Evolutionary conservation across 2,329 filamentous ascomycete species (phyloP), one percentile per base, ranked within the genome.

Genomic region (Chaetomium strumarium): DNA sequence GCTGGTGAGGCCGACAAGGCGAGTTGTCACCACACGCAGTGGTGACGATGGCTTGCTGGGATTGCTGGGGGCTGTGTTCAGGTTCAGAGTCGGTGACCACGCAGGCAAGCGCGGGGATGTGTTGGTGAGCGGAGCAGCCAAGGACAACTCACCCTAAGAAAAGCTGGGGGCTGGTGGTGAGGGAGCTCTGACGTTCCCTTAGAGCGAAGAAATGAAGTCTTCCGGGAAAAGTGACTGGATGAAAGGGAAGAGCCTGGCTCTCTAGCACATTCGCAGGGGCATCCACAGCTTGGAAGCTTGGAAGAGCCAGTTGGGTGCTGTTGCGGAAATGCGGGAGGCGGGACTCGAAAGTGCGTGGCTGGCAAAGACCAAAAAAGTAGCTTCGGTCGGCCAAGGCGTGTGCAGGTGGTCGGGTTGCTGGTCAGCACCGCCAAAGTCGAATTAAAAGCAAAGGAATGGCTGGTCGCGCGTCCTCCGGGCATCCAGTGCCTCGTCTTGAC

Each of bases 1-100:
- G 62, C 65, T 63, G 64, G 63, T 63, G 62, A 67, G 59, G 70
- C 66, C 65, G 72, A 78, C 76, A 79, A 79, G 70, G 66, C 73
- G 76, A 60, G 60, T 46, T 38, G 58, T 63, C 63, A 64, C 63
- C 63, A 64, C 63, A 14, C 46, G 43, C 39, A 39, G 63, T 62
- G 62, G 62, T 61, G 63, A 61, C 60, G 55, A 46, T 51, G 40
- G 12, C 46, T 43, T 31, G 46, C 46, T 53, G 41, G 34, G 39
- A 52, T n/a, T 50, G 46, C 46, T 34, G 24, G 52, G 51, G n/a
- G 45, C 44, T 52, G 53, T 30, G 38, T 20, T 42, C 41, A 51
- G 19, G 45, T 46, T 60, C 33, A 58, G 52, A 49, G 43, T 30
- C 42, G 56, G 52, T 48, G 37, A 24, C 24, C 44, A 45, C 40